Percentiles rank a stretch among this genome's conserved stretches.
Evolutionary conservation across 805 yeast genomes (phyloP).

Genomic region (Grigorovia humatica): DNA sequence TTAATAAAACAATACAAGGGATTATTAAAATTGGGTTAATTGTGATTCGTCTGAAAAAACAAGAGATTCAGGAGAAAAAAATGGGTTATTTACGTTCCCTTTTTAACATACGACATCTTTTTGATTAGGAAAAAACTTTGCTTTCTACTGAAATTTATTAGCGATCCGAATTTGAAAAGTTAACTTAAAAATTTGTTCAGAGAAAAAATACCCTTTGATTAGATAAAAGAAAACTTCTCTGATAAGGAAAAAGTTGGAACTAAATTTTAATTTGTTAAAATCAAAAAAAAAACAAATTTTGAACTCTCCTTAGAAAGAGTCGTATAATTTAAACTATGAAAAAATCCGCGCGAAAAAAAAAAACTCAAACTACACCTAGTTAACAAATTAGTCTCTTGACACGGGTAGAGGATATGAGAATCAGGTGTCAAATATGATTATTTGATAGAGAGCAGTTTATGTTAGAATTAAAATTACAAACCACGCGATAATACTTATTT

Average conservation of each 20-base stretch:
- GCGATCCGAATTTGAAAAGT: not conserved
- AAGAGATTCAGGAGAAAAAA: not conserved
- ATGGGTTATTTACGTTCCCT: not conserved
- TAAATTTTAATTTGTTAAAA: too few species aligned
- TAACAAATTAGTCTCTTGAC: not conserved
- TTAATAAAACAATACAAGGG: not conserved
- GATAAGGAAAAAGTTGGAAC: too few species aligned
- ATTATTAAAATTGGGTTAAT: too few species aligned
- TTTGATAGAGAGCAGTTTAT: not conserved
- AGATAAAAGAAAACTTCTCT: not conserved
- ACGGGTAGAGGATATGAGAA: not conserved
- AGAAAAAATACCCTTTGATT: not conserved
- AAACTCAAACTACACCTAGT: not conserved
- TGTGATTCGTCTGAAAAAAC: not conserved
- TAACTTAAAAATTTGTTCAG: not conserved
- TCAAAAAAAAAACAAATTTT: too few species aligned
- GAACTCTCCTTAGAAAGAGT: not conserved
- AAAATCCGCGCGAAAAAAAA: not conserved
- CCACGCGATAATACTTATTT: not conserved
- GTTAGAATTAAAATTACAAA: not conserved
- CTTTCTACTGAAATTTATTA: not conserved
- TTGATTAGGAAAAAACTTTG: not conserved
- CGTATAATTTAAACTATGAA: not conserved
- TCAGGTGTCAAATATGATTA: not conserved
- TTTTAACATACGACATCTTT: not conserved